Evolutionary conservation across 2,329 filamentous ascomycete genomes (phyloP), one percentile per base, ranked within the genome.

Genomic region (Nigrograna mackinnonii): DNA sequence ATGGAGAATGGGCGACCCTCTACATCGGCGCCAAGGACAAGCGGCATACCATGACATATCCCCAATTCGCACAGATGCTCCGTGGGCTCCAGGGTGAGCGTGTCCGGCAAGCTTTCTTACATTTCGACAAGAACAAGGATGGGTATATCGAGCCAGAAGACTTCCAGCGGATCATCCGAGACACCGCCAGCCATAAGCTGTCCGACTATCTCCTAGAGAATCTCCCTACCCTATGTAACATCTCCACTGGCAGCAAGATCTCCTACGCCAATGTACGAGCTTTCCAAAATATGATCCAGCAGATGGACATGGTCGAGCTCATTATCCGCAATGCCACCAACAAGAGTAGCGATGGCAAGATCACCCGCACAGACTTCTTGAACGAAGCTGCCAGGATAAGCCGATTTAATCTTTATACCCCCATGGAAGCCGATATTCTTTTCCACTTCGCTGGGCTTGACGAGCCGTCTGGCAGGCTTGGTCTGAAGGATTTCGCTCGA

Each of bases 391-490:
- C 92, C 33, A 86, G 86, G 52, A 85, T 94, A 61, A 95, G 92
- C 18, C 86, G 94, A 50, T 99, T 96, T 77, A 95, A 91, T 11
- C 82, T 95, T 24, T 96, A 97, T 72, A 97, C 94, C 0, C 94
- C 94, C 11, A 96, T 97, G 91, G 94, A 99, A 72, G 91, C 92
- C 30, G 94, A 99, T 64, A 96, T 99, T 50, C 82, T 99, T 30
- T 99, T 99, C 79, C 94, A 97, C 74, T 99, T 99, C 69, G 94
- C 94, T 47, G 89, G 91, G 49, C 79, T 97, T 41, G 90, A 96
- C 64, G 86, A 94, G 58, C 87, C 90, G 3, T 92, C 91, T 1
- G 94, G 91, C 16, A 82, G 90, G 37, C 82, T 99, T 1, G 83
- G 87, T 22, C 77, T 96, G 33, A 73, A 75, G 47, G 91, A 97